phyloP scores from a whole-genome alignment of 106 monocot genomes.

The Dendrobium chrysotoxum region DNA sequence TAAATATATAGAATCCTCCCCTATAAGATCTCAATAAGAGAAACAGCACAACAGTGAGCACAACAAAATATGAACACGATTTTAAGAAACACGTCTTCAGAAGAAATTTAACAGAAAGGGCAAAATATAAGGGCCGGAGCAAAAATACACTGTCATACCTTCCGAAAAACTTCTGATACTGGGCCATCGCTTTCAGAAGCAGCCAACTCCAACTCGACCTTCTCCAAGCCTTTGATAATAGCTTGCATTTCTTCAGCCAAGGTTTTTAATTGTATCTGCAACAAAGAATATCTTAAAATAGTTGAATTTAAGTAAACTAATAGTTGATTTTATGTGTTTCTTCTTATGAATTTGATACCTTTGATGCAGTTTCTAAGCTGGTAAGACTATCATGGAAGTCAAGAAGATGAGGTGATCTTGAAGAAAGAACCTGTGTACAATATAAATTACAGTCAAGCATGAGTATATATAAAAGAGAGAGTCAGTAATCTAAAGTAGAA shows the following conservation, averaged over 20 bases:
- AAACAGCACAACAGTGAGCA: neutral
- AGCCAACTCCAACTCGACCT: slow-evolving; percentile 63
- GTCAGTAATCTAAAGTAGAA: neutral
- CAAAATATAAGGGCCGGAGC: neutral
- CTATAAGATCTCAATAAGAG: neutral
- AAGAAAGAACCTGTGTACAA: slow-evolving; percentile 64
- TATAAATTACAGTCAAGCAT: neutral
- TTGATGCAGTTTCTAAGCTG: slow-evolving; percentile 86
- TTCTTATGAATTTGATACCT: slow-evolving; percentile 30
- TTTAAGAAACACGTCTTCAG: neutral
- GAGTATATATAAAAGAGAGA: too few relatives aligned
- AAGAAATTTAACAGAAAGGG: neutral
- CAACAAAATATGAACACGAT: neutral
- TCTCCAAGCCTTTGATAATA: slow-evolving; percentile 83
- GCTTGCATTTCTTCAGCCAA: slow-evolving; percentile 99
- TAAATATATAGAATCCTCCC: neutral
- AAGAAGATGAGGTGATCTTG: slow-evolving; percentile 70
- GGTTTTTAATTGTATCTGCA: slow-evolving; percentile 75
- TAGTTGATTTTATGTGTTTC: neutral
- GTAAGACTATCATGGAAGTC: slow-evolving; percentile 73
- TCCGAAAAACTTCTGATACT: slow-evolving; percentile 81
- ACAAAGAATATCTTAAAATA: neutral
- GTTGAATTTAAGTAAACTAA: neutral
- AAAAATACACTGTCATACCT: slow-evolving; percentile 34
- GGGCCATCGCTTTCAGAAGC: slow-evolving; percentile 96